A percentile compares a stretch with the other conserved stretches of the same genome.
These are phyloP conservation scores for Mortierella claussenii DNA, from an alignment of 192 early-diverging fungal species.

Conservation along the genomic window DNA sequence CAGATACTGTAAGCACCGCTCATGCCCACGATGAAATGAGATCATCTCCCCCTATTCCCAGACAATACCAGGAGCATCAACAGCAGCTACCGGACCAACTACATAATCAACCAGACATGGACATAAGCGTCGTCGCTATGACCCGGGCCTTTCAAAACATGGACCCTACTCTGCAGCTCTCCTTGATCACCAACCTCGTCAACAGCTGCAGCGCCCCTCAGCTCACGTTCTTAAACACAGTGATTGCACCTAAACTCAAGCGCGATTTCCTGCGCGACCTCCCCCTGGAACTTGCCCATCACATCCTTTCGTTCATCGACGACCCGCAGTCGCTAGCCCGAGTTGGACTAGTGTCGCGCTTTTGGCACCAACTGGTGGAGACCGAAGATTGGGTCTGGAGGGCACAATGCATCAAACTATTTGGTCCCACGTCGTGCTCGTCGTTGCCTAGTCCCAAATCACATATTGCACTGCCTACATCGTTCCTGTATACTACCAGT, in stretches of 20 bases:
- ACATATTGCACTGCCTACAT: conserved; percentile 21
- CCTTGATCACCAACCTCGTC: conserved; percentile 58
- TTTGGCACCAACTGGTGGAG: conserved; percentile 66
- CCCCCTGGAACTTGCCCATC: conserved; percentile 79
- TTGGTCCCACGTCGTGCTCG: conserved; percentile 45
- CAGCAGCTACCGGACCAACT: too few relatives aligned
- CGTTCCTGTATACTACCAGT: conserved; percentile 38
- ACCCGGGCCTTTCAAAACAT: conserved; percentile 53
- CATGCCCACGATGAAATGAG: too few relatives aligned
- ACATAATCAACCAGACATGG: too few relatives aligned
- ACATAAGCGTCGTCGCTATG: conserved; percentile 25
- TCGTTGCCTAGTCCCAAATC: conserved; percentile 44
- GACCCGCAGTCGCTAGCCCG: conserved; percentile 78
- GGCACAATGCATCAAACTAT: conserved; percentile 36
- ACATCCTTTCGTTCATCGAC: conserved; percentile 90
- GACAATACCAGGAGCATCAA: background rate
- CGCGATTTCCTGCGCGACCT: conserved; percentile 89
- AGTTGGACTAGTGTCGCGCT: conserved; percentile 75
- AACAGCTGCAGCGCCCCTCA: conserved; percentile 61
- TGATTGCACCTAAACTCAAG: conserved; percentile 75
- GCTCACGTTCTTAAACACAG: conserved; percentile 58
- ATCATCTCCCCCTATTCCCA: background rate
- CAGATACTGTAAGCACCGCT: too few relatives aligned
- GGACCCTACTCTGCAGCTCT: conserved; percentile 34
- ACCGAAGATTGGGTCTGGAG: conserved; percentile 59